Evolutionary conservation across 164 flowering plant genomes (phyloP).

Genomic region (Euptelea pleiosperma): DNA sequence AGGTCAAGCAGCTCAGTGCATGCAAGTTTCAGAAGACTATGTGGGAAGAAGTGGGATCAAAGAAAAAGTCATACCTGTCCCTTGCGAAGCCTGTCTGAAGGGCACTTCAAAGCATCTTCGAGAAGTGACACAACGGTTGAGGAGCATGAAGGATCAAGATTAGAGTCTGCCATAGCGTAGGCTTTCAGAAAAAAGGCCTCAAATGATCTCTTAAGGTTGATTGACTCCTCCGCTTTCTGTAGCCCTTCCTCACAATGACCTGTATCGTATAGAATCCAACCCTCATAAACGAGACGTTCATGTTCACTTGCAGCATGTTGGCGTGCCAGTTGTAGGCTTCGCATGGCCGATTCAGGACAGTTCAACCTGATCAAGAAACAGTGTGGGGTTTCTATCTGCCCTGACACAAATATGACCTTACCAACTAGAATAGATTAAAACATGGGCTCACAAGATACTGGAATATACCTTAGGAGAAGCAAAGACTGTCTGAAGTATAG

Average conservation of each 20-base stretch:
- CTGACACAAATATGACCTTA: background rate
- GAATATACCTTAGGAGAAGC: conserved; percentile 86
- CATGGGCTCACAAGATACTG: background rate
- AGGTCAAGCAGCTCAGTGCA: background rate
- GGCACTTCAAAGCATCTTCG: conserved; percentile 91
- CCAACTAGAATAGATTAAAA: background rate
- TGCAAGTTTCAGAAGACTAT: background rate
- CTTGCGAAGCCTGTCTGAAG: conserved; percentile 96
- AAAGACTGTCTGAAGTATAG: conserved; percentile 95
- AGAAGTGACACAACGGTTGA: conserved; percentile 82
- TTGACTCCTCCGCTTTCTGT: conserved; percentile 85
- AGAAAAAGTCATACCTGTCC: conserved; percentile 67
- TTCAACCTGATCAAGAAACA: conserved; percentile 54
- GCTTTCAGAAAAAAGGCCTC: conserved; percentile 97
- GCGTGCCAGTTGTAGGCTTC: conserved; percentile 89
- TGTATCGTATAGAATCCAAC: conserved; percentile 96
- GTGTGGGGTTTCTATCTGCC: background rate
- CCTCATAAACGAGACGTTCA: conserved; percentile 93
- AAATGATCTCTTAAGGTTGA: conserved; percentile 74
- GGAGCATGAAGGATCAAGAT: conserved; percentile 78
- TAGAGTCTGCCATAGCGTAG: conserved; percentile 97
- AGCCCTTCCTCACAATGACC: conserved; percentile 97
- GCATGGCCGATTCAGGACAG: conserved; percentile 99
- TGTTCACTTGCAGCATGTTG: conserved; percentile 83
- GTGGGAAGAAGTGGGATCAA: background rate